Evolutionary conservation across 2,329 filamentous ascomycete species (phyloP), one percentile per base, ranked within the genome.

Genomic region (Nothophoma quercina): DNA sequence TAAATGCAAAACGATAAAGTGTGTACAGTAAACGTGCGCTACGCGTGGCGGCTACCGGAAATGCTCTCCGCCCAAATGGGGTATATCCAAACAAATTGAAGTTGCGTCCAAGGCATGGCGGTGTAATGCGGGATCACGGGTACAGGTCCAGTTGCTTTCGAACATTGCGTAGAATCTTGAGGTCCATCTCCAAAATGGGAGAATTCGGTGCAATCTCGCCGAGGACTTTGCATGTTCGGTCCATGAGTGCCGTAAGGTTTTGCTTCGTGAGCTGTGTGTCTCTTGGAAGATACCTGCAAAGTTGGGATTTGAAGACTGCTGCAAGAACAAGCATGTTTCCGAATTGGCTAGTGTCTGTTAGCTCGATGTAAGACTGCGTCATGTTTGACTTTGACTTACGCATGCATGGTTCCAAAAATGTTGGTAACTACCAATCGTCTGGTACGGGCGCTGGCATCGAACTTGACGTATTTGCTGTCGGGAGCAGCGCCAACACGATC

Each of bases 301-400:
- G 61, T 7, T 63, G 63, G 38, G 93, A 89, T 56, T 82, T 84
- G 74, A 86, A 93, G 3, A 88, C 89, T 1, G 93, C 92, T 21
- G 90, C 86, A 2, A 99, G 84, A n/a, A 96, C 91, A 40, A 98
- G 81, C 67, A 97, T 85, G 71, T 98, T 98, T 52, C 95, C 93
- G 79, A 96, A 99, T 91, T 99, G 95, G 5, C 93, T 96, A 58
- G 13, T 5, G 36, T 53, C 18, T 28, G 46, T 64, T 57, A 65
- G 51, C 32, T 41, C 25, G 3, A 22, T 32, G 35, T 1, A 4
- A 1, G 21, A 9, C 51, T 45, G 52, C 19, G 30, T 28, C 10
- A 25, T 30, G 16, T 29, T 18, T 16, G 19, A 13, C 10, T n/a
- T 38, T 60, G 67, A 64, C 73, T 63, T 58, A 56, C 55, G 56